Percentiles rank a stretch among this genome's conserved stretches.
Evolutionary conservation across 176 grass and related monocot genomes (phyloP).

Genomic region (Carex pumila): DNA sequence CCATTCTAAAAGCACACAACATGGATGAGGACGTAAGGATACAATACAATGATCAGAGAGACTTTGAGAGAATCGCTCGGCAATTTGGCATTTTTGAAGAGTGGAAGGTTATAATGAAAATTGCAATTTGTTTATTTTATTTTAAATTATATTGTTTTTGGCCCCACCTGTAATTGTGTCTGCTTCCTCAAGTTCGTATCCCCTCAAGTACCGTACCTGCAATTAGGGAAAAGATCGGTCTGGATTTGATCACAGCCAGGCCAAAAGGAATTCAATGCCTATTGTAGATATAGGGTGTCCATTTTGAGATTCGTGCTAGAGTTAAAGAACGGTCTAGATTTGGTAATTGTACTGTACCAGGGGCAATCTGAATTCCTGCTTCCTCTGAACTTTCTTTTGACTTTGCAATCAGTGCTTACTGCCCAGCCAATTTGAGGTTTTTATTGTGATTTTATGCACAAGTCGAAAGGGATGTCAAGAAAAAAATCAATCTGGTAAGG

Average conservation of each 20-base stretch:
- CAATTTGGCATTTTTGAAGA: constrained; percentile 99
- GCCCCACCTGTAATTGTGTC: neutral
- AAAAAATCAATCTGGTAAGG: neutral
- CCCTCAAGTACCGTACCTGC: too few relatives aligned
- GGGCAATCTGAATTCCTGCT: neutral
- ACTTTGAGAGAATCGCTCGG: constrained; percentile 81
- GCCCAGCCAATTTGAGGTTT: neutral
- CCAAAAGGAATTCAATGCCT: too few relatives aligned
- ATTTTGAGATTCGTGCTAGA: too few relatives aligned
- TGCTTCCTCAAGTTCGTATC: neutral
- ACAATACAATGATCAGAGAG: constrained; percentile 56
- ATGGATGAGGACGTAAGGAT: constrained; percentile 71
- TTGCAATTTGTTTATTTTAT: neutral
- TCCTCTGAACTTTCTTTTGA: neutral
- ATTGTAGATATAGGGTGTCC: too few relatives aligned
- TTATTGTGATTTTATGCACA: neutral
- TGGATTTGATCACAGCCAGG: too few relatives aligned
- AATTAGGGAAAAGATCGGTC: too few relatives aligned
- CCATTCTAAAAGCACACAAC: constrained; percentile 53
- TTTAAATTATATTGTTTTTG: neutral
- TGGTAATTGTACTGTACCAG: too few relatives aligned
- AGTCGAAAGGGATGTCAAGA: neutral
- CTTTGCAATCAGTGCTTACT: neutral
- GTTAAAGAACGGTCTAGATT: too few relatives aligned
- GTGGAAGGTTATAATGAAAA: constrained; percentile 69